Base-by-base conservation (phyloP, 768 basidiomycete genomes). In the Crassisporium funariophilum region DNA sequence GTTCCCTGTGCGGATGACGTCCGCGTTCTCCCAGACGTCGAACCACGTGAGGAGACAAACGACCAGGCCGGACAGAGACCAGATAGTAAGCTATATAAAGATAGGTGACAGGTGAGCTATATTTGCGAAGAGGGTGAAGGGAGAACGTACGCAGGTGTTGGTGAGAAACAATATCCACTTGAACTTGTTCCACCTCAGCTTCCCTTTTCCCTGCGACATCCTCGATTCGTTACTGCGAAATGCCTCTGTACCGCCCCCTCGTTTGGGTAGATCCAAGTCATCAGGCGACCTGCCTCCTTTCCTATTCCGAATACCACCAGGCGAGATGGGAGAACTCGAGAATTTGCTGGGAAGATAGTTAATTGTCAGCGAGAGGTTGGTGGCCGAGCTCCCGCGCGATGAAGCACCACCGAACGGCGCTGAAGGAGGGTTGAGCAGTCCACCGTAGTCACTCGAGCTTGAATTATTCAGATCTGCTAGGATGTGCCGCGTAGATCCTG, bases 101-200 rank as follows among this genome's bases (percentile, higher is more conserved):
- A 19, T 17, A n/a, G 20, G 16, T 9, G 19, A 5, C 9, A 19
- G 35, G 5, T 15, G 13, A 33, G 13, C 13, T 25, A 8, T 40
- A 22, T 29, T 29, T 29, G 27, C 7, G 27, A 16, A 17, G 13
- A 17, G 24, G 41, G 21, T 24, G 21, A 13, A 46, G 25, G 36
- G 41, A 27, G 24, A 13, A 56, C 69, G 42, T 46, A 72, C 73
- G 21, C 83, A 23, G 33, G 73, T 53, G 59, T 91, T 92, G 41
- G 86, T 69, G 42, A 79, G 23, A 65, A 91, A 86, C 7, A 94
- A 63, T 4, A 73, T 66, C 88, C 88, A 91, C 62, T 94, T 94
- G 77, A 92, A 92, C 55, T 72, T 77, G 59, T 83, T 92, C 91
- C 91, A 93, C 10, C 82, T 70, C 46, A 86, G 66, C 46, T 12